Percentiles rank a stretch among this genome's conserved stretches.
Evolutionary conservation across 352 stramenopile species (phyloP).

Genomic region (Globisporangium canariense): DNA sequence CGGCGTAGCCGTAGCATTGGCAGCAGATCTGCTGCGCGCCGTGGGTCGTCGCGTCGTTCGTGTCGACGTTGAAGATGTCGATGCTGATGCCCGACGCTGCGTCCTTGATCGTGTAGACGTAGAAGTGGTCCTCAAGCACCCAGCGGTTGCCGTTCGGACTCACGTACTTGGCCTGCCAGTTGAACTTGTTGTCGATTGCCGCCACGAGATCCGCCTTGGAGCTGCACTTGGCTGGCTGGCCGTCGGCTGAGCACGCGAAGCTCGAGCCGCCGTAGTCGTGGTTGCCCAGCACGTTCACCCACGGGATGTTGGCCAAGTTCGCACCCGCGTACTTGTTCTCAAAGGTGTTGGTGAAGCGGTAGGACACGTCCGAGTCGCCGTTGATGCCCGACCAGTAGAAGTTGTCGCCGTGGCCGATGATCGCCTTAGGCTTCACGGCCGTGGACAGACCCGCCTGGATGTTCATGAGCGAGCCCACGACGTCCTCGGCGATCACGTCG

Average conservation of each 20-base stretch:
- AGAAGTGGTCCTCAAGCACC: conserved; percentile 56
- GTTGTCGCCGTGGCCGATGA: conserved; percentile 72
- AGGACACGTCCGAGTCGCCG: conserved; percentile 45
- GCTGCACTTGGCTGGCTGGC: conserved; percentile 38
- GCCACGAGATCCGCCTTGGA: conserved; percentile 39
- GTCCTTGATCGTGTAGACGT: conserved; percentile 45
- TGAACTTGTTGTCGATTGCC: conserved; percentile 51
- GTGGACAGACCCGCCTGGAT: conserved; percentile 26
- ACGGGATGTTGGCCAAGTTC: conserved; percentile 58
- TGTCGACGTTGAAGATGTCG: conserved; percentile 61
- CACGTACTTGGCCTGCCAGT: conserved; percentile 42
- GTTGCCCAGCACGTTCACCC: conserved; percentile 86
- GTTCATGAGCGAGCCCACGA: conserved; percentile 53
- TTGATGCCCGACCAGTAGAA: conserved; percentile 82
- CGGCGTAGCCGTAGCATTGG: conserved; percentile 56
- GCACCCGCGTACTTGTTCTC: conserved; percentile 61
- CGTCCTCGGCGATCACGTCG: conserved; percentile 73
- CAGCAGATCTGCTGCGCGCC: conserved; percentile 49
- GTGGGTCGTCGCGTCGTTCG: conserved; percentile 50
- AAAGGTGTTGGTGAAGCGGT: conserved; percentile 78
- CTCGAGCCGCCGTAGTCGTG: conserved; percentile 82
- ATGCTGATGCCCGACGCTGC: conserved; percentile 37
- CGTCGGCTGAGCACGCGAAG: conserved; percentile 62
- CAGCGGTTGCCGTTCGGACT: conserved; percentile 54
- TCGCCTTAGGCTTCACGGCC: conserved; percentile 36